Evolutionary conservation across 495 filamentous ascomycete genomes (phyloP), one percentile per base, ranked within the genome.

Genomic region (Daldinia vernicosa): DNA sequence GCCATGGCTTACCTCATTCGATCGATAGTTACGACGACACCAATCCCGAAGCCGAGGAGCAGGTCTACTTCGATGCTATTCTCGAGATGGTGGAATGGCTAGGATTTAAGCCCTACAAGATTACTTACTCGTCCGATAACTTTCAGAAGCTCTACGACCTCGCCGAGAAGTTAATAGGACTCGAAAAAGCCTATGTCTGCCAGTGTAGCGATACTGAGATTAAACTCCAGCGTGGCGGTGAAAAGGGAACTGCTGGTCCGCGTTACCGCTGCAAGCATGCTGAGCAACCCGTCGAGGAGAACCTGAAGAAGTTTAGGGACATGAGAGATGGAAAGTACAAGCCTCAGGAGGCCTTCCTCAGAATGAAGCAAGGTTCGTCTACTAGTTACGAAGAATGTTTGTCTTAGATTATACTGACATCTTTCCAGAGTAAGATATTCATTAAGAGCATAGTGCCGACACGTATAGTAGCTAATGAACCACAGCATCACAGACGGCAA

Each of bases 241-340:
- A 86, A 24, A 86, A 89, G 58, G 66, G 70, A 19, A 89, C 90
- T 27, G 81, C 88, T 53, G 86, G 86, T 11, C 84, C 88, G 19
- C 87, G 95, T 32, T 97, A 86, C 72, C 89, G 89, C 11, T 98
- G 95, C 78, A 80, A 83, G 58, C 92, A 98, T 77, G 89, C 93
- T 35, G 84, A 90, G 8, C 89, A 92, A 67, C 81, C 88, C 0
- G 85, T 88, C 26, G 92, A 94, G 60, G 89, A 93, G 58, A 96
- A 93, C 63, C 78, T 98, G 50, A 69, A 80, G 5, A 90, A 98
- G 71, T 98, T 99, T 79, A 85, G 93, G 54, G 92, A 87, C 26
- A 98, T 99, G 95, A 83, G 89, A 22, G 93, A 95, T 77, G 96
- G 95, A 24, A 90, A 92, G 77, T 98, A 98, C 79, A 89, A 91